A percentile compares a stretch with the other conserved stretches of the same genome.
Conservation (phyloP, 2,329 filamentous ascomycete genomes). For the Trichophyton equinum region DNA sequence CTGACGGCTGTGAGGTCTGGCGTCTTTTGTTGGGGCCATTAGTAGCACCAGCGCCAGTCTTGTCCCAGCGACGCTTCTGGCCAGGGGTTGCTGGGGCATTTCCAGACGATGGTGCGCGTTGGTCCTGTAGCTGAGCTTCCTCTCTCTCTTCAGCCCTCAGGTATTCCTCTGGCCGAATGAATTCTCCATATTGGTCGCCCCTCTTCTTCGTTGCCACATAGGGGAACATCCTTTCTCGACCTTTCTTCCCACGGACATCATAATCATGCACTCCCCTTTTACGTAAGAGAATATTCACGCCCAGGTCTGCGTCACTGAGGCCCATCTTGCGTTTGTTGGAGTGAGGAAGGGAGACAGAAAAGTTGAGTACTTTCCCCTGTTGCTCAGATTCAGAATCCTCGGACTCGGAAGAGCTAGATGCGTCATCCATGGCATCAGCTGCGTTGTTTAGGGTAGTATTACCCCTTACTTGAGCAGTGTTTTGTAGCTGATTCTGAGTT, state of each 20-base stretch:
- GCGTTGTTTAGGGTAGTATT: slow-evolving; percentile 60
- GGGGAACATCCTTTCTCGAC: slow-evolving; percentile 84
- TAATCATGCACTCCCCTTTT: slow-evolving; percentile 88
- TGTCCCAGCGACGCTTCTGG: slow-evolving; percentile 91
- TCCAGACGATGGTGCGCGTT: slow-evolving; percentile 38
- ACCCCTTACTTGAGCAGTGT: slow-evolving; percentile 59
- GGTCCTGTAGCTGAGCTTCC: slow-evolving; percentile 54
- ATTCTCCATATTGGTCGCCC: slow-evolving; percentile 82
- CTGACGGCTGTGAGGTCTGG: slow-evolving; percentile 29
- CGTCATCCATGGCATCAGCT: slow-evolving; percentile 59
- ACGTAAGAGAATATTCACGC: slow-evolving; percentile 79
- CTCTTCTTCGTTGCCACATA: slow-evolving; percentile 67
- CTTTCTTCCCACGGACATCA: slow-evolving; percentile 80
- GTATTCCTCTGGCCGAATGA: slow-evolving; percentile 89
- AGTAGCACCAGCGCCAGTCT: slow-evolving; percentile 39
- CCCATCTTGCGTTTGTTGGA: slow-evolving; percentile 74
- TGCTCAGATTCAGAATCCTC: slow-evolving; percentile 84
- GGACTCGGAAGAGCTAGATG: slow-evolving; percentile 73
- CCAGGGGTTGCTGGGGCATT: slow-evolving; percentile 55
- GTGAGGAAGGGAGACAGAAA: slow-evolving; percentile 73
- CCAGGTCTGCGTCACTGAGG: slow-evolving; percentile 77
- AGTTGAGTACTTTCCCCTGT: slow-evolving; percentile 81
- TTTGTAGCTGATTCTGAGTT: slow-evolving; percentile 74
- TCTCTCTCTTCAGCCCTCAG: slow-evolving; percentile 85
- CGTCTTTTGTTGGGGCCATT: slow-evolving; percentile 48